phyloP scores from a whole-genome alignment of 345 rosid genomes.

The Acer negundo region DNA sequence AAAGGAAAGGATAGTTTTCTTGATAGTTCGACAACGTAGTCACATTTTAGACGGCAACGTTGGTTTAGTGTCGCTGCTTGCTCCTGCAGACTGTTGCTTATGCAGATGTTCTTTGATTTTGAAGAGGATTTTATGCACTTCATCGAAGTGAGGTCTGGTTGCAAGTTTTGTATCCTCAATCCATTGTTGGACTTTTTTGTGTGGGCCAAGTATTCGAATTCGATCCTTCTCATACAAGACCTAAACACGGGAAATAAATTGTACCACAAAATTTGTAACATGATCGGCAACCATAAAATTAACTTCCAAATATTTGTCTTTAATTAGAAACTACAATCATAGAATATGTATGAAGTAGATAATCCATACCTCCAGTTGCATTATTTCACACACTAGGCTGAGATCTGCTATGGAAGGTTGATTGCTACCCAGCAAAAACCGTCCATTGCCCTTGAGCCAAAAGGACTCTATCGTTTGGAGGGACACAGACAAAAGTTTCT shows the following conservation, averaged over 20 bases:
- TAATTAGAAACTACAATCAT: neutral
- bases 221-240: slow-evolving; percentile 69
- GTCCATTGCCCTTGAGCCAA: slow-evolving; percentile 77
- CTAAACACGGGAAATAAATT: slow-evolving; percentile 34
- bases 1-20: neutral
- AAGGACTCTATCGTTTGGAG: slow-evolving; percentile 61
- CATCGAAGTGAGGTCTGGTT: slow-evolving; percentile 76
- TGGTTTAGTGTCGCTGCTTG: slow-evolving; percentile 26
- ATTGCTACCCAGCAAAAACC: slow-evolving; percentile 68
- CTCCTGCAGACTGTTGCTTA: slow-evolving; percentile 24
- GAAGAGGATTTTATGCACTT: slow-evolving; percentile 57
- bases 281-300: neutral
- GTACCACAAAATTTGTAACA: neutral
- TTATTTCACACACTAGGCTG: slow-evolving; percentile 79
- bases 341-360: slow-evolving; percentile 2
- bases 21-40: slow-evolving; percentile 5
- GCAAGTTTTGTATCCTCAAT: slow-evolving; percentile 64
- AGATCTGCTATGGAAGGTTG: slow-evolving; percentile 89
- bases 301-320: neutral
- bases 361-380: slow-evolving; percentile 68
- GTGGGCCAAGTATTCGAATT: slow-evolving; percentile 50
- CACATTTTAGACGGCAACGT: slow-evolving; percentile 43
- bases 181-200: slow-evolving; percentile 77
- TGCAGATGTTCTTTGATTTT: slow-evolving; percentile 41
- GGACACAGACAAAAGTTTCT: slow-evolving; percentile 54